phyloP scores from a whole-genome alignment of 495 filamentous ascomycete genomes.

The Cryomyces minteri region DNA sequence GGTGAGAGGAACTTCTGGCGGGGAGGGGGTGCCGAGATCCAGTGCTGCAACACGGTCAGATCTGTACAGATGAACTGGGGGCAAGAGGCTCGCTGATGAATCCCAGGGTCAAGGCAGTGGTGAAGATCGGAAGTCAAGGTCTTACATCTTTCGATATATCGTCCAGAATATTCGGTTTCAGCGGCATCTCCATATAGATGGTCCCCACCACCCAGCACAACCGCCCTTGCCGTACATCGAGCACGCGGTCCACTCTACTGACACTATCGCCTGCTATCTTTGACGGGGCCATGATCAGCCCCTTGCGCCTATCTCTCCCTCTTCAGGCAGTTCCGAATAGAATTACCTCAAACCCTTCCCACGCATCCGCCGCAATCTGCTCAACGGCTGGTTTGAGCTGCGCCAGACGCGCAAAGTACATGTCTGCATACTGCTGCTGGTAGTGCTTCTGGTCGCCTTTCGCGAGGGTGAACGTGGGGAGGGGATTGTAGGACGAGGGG shows the following conservation, averaged over 20 bases:
- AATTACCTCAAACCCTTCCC: conserved; percentile 49
- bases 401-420: conserved; percentile 86
- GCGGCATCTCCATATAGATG: conserved; percentile 88
- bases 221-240: conserved; percentile 91
- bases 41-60: conserved; percentile 49
- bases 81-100: too few relatives aligned
- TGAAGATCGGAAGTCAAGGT: too few relatives aligned
- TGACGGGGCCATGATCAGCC: not conserved
- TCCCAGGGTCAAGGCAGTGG: too few relatives aligned
- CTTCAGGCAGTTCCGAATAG: not conserved
- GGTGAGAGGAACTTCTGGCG: conserved; percentile 50
- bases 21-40: conserved; percentile 68
- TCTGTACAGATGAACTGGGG: too few relatives aligned
- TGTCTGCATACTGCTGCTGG: conserved; percentile 87
- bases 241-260: conserved; percentile 58
- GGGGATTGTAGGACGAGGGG: conserved; percentile 51
- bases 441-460: conserved; percentile 57
- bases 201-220: conserved; percentile 92
- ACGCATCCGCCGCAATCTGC: conserved; percentile 49
- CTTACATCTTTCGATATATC: conserved; percentile 79
- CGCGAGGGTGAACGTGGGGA: conserved; percentile 52
- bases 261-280: conserved; percentile 64
- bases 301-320: not conserved
- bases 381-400: conserved; percentile 77
- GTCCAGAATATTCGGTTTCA: conserved; percentile 94